phyloP scores from a whole-genome alignment of 1,139 yeast genomes.

The Kodamaea ohmeri region DNA sequence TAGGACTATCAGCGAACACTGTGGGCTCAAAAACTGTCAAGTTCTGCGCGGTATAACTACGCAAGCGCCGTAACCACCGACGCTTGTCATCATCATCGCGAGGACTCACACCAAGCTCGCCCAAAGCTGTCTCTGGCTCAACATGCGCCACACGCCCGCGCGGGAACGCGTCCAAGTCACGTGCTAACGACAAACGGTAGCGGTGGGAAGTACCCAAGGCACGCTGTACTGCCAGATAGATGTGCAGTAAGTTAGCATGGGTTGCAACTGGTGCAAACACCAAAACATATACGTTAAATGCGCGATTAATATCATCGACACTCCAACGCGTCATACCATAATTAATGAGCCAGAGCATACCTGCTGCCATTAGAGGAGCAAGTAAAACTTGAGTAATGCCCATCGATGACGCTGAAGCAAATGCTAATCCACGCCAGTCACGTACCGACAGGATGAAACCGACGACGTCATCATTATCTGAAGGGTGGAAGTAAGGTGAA shows the following conservation, averaged over 20 bases:
- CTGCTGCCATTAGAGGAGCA: conserved; percentile 43
- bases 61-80: conserved; percentile 16
- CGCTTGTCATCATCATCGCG: conserved; percentile 15
- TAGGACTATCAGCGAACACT: conserved; percentile 14
- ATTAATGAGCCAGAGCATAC: conserved; percentile 33
- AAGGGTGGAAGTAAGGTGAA: conserved; percentile 43
- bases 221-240: conserved; percentile 11
- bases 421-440: conserved; percentile 15
- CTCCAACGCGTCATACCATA: conserved; percentile 27
- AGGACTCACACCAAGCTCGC: conserved; percentile 1
- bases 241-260: conserved; percentile 2
- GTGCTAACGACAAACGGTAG: conserved; percentile 22
- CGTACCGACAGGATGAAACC: conserved; percentile 18
- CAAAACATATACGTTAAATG: conserved; percentile 33
- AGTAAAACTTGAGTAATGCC: conserved; percentile 27
- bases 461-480: conserved; percentile 38
- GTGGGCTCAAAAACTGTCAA: conserved; percentile 15
- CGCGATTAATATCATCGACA: conserved; percentile 25
- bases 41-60: conserved; percentile 17
- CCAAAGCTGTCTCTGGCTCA: conserved; percentile 12
- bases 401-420: conserved; percentile 13
- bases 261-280: conserved; percentile 5
- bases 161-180: conserved; percentile 21
- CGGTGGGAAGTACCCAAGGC: conserved; percentile 13
- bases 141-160: conserved; percentile 22